Evolutionary conservation across 2,329 filamentous ascomycete genomes (phyloP).

Genomic region (Fusarium sulawesiense): DNA sequence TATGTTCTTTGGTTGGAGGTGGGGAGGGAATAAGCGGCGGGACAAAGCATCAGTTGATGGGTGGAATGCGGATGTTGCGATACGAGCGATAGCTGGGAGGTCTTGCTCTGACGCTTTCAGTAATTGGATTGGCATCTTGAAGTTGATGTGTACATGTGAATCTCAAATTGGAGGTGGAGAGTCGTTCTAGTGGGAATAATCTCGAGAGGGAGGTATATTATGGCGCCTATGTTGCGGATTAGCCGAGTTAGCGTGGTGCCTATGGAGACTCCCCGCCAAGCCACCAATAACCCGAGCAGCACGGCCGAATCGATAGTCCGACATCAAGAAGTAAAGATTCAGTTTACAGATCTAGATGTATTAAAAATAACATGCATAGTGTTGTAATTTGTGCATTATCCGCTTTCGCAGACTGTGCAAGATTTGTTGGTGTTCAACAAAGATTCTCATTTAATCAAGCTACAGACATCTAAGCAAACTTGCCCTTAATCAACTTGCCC

Average conservation of each 20-base stretch:
- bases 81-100: constrained; percentile 2
- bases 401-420: too few relatives aligned
- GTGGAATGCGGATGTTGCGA: constrained; percentile 17
- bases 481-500: background rate
- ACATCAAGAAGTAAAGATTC: too few relatives aligned
- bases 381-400: too few relatives aligned
- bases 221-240: too few relatives aligned
- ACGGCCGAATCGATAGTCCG: too few relatives aligned
- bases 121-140: background rate
- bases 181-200: too few relatives aligned
- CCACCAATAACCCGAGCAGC: too few relatives aligned
- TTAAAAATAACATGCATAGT: too few relatives aligned
- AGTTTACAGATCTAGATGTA: too few relatives aligned
- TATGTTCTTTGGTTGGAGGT: constrained; percentile 2
- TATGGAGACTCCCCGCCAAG: too few relatives aligned
- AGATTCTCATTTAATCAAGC: background rate
- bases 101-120: background rate
- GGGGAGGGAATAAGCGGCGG: constrained; percentile 15
- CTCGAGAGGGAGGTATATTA: too few relatives aligned
- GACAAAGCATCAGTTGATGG: constrained; percentile 12
- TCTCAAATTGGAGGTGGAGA: background rate
- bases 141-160: too few relatives aligned
- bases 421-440: background rate
- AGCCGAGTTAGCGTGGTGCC: background rate
- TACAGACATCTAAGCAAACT: background rate